Base-by-base conservation (phyloP, 352 stramenopile species). In the Pythium folliculosum region DNA sequence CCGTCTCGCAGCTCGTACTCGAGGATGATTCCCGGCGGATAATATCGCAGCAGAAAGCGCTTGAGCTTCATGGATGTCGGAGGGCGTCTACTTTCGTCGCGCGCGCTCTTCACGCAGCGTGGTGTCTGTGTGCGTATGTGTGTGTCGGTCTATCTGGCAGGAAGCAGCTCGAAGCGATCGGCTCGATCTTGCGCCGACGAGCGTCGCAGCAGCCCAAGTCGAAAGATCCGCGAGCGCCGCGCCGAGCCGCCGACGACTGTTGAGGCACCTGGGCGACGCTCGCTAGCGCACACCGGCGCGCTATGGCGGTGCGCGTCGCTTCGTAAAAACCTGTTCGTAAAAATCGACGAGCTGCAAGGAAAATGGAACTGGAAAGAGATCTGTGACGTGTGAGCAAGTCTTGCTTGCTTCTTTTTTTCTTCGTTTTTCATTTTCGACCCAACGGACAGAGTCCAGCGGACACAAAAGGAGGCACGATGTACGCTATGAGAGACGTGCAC, bases 1-100 rank as follows among this genome's bases (percentile, higher is more conserved):
- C 91, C 93, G 75, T 99, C 94, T 43, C 92, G 84, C 40, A 97
- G 72, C 69, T 98, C 94, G 74, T 98, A 98, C 77, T 99, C 95
- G 64, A 99, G 84, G 66, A 98, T 98, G 75, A 99, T 98, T 12
- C 94, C 90, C 37, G 94, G 95, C 60, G 95, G 95, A 69, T 98
- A 98, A 77, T 98, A 98, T 56, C 95, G 80, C 65, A 98, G 77
- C 67, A 98, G 70, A 70, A 98, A 98, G 47, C 95, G 80, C 80
- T 98, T 98, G 27, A 98, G 83, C 80, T 98, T 98, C 95, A 98
- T 98, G 19, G 38, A 7, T 47, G 40, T 12, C 17, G 40, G 40
- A 40, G 3, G 8, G 35, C 35, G 4, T 40, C 35, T 40, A 10
- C 12, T 40, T 40, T 6, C 54, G 40, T 60, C 25, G 4, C 60